A percentile compares a stretch with the other conserved stretches of the same genome.
Conservation (phyloP, 306 rosid species). For the Abrus pulchellus region DNA sequence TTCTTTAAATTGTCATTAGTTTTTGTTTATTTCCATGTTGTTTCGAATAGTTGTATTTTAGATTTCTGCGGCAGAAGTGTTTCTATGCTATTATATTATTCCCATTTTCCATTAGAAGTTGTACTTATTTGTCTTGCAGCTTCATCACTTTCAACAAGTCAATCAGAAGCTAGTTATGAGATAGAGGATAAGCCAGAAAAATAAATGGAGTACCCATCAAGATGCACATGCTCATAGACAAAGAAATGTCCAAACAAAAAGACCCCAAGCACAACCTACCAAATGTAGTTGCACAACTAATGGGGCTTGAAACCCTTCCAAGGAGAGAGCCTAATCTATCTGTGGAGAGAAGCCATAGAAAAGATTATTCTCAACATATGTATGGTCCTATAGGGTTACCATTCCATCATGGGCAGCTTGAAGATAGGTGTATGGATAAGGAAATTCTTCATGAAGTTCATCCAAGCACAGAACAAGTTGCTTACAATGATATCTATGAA, state of each 20-base stretch:
- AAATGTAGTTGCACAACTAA: slow-evolving; percentile 90
- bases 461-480: slow-evolving; percentile 54
- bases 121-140: slow-evolving; percentile 58
- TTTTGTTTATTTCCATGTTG: slow-evolving; percentile 45
- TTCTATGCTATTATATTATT: slow-evolving; percentile 31
- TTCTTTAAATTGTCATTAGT: slow-evolving; percentile 35
- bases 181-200: slow-evolving; percentile 64
- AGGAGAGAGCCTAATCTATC: slow-evolving; percentile 61
- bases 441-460: slow-evolving; percentile 59
- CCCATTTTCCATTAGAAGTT: slow-evolving; percentile 35
- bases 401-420: slow-evolving; percentile 61
- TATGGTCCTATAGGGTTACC: slow-evolving; percentile 59
- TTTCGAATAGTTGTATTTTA: slow-evolving; percentile 39
- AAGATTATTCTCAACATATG: slow-evolving; percentile 57
- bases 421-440: slow-evolving; percentile 61
- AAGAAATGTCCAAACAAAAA: slow-evolving; percentile 78
- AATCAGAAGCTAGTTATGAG: slow-evolving; percentile 66
- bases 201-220: slow-evolving; percentile 71
- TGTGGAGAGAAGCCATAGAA: slow-evolving; percentile 55
- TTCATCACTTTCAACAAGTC: slow-evolving; percentile 70
- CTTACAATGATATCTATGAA: slow-evolving; percentile 69
- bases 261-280: slow-evolving; percentile 69
- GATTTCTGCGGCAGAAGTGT: slow-evolving; percentile 34
- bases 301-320: slow-evolving; percentile 92
- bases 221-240: slow-evolving; percentile 70